Evolutionary conservation across 2,329 filamentous ascomycete genomes (phyloP).

Genomic region (Pestalotiopsis sp.): DNA sequence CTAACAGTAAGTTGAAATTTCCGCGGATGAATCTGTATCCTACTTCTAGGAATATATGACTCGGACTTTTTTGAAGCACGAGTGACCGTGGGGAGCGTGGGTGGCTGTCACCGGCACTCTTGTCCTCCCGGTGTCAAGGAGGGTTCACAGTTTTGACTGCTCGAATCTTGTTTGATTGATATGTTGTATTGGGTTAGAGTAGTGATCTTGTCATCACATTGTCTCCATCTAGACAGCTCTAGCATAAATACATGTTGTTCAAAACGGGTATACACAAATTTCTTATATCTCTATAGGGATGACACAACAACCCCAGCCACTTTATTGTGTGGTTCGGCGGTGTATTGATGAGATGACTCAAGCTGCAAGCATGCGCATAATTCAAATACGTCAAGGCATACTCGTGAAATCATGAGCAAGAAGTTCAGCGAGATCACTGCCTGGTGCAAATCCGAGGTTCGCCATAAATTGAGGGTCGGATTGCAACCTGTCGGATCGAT

Average conservation of each 20-base stretch:
- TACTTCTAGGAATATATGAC: neutral
- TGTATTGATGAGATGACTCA: neutral
- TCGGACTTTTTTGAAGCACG: neutral
- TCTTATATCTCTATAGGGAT: neutral
- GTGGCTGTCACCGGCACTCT: neutral
- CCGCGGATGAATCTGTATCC: neutral
- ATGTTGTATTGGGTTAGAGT: neutral
- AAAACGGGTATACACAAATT: neutral
- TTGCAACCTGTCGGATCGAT: constrained; percentile 51
- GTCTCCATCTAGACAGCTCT: neutral
- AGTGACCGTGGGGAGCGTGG: neutral
- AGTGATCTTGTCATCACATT: neutral
- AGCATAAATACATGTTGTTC: neutral
- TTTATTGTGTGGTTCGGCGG: neutral
- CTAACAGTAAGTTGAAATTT: neutral
- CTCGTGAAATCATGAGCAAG: constrained; percentile 27
- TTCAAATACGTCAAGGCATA: neutral
- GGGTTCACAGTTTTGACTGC: too few relatives aligned
- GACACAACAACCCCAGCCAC: neutral
- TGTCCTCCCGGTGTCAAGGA: too few relatives aligned
- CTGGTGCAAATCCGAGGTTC: constrained; percentile 67
- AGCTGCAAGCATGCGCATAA: neutral
- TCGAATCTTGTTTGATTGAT: neutral
- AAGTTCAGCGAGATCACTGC: constrained; percentile 57
- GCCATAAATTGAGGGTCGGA: constrained; percentile 67